phyloP scores from a whole-genome alignment of 257 asterid species.

The Nicotiana benthamiana region DNA sequence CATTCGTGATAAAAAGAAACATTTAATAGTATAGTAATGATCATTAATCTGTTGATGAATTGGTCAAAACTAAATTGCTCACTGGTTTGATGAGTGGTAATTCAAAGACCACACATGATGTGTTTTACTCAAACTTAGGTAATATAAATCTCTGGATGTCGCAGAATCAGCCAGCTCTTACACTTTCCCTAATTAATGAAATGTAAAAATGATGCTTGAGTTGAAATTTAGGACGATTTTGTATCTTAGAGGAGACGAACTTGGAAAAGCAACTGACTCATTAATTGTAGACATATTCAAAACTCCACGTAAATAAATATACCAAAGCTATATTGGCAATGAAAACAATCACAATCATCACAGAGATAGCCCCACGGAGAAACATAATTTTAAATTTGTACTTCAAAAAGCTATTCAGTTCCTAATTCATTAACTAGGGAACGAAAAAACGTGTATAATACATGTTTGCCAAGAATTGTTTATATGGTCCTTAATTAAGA shows the following conservation, averaged over 20 bases:
- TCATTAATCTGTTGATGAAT: background rate
- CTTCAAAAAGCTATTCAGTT: background rate
- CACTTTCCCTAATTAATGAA: background rate
- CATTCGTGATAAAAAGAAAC: background rate
- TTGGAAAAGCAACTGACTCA: background rate
- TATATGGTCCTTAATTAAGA: background rate
- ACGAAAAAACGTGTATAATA: background rate
- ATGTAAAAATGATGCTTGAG: background rate
- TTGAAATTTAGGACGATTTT: background rate
- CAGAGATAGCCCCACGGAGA: background rate
- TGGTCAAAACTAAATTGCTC: background rate
- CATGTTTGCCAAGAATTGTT: background rate
- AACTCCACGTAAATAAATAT: background rate
- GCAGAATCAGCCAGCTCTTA: background rate
- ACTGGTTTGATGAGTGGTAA: background rate
- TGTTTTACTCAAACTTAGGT: background rate
- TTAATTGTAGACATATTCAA: background rate
- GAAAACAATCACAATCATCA: background rate
- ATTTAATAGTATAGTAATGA: background rate
- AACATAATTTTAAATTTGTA: background rate
- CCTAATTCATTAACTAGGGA: background rate
- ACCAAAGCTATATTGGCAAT: background rate
- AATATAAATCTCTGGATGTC: background rate
- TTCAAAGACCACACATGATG: constrained; percentile 11
- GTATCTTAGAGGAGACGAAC: background rate